These are phyloP conservation scores for Phytophthora pisi DNA, from an alignment of 352 stramenopile species.

Conservation along the genomic window DNA sequence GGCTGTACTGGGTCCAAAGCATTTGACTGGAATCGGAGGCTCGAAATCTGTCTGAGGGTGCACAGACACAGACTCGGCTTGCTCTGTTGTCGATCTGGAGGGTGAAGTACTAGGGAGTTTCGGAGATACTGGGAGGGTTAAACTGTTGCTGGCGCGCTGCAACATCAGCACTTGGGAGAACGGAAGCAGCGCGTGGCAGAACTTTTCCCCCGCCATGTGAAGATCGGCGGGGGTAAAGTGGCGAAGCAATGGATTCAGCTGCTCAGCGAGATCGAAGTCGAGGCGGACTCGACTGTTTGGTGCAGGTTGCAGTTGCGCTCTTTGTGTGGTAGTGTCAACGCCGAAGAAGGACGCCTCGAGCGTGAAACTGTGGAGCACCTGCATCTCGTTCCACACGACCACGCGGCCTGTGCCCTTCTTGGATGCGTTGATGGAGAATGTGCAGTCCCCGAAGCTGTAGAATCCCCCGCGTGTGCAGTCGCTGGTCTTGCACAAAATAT, in stretches of 20 bases:
- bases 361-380: slow-evolving; percentile 80
- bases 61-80: background rate
- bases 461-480: slow-evolving; percentile 47
- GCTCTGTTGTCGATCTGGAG: background rate
- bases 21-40: slow-evolving; percentile 11
- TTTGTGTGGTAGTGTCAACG: slow-evolving; percentile 31
- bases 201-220: slow-evolving; percentile 47
- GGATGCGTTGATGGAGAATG: slow-evolving; percentile 64
- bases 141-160: slow-evolving; percentile 25
- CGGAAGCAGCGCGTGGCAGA: slow-evolving; percentile 62
- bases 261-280: slow-evolving; percentile 20
- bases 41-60: slow-evolving; percentile 10
- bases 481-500: slow-evolving; percentile 68
- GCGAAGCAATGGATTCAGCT: slow-evolving; percentile 15
- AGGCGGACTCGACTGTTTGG: slow-evolving; percentile 15
- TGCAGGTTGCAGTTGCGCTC: slow-evolving; percentile 14
- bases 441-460: slow-evolving; percentile 74
- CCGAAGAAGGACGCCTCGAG: slow-evolving; percentile 83
- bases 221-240: slow-evolving; percentile 70
- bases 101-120: slow-evolving; percentile 1
- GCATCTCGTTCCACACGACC: slow-evolving; percentile 66
- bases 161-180: slow-evolving; percentile 67
- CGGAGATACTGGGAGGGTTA: background rate
- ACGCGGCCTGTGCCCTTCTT: slow-evolving; percentile 73
- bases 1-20: slow-evolving; percentile 8